Percentiles rank a stretch among this genome's conserved stretches.
phyloP scores from a whole-genome alignment of 768 basidiomycete genomes.

The Phylloporus rhodoxanthus region DNA sequence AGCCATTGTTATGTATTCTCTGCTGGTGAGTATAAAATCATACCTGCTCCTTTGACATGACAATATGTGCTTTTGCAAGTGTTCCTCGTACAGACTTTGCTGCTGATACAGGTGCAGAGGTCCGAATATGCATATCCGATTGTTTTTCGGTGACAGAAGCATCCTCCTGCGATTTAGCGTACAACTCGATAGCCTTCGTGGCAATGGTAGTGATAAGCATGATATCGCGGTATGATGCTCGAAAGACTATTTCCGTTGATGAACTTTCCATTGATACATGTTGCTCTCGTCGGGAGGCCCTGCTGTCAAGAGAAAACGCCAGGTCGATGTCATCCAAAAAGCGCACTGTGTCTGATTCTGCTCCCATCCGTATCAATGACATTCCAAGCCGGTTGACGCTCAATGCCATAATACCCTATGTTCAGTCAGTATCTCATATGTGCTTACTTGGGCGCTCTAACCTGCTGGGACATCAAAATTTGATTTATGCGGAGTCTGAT shows the following conservation, averaged over 20 bases:
- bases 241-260: constrained; percentile 78
- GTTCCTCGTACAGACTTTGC: constrained; percentile 9
- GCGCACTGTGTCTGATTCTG: constrained; percentile 72
- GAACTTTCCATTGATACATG: constrained; percentile 81
- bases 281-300: constrained; percentile 61
- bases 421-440: constrained; percentile 6
- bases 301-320: constrained; percentile 80
- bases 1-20: constrained; percentile 1
- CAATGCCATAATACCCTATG: constrained; percentile 73
- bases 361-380: constrained; percentile 89
- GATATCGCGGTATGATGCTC: constrained; percentile 95
- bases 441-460: constrained; percentile 26
- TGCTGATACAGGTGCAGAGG: constrained; percentile 3
- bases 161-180: constrained; percentile 38
- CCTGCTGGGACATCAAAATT: constrained; percentile 88
- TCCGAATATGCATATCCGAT: constrained; percentile 4
- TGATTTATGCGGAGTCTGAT: constrained; percentile 82
- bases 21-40: constrained; percentile 8
- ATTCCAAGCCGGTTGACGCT: constrained; percentile 82
- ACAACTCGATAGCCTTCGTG: constrained; percentile 82
- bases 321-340: constrained; percentile 92
- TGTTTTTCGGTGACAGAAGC: constrained; percentile 2
- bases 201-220: constrained; percentile 80
- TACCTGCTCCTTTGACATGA: constrained; percentile 83
- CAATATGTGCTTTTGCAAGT: constrained; percentile 37